phyloP scores from a whole-genome alignment of 495 filamentous ascomycete species.

The Xylaria acuta region DNA sequence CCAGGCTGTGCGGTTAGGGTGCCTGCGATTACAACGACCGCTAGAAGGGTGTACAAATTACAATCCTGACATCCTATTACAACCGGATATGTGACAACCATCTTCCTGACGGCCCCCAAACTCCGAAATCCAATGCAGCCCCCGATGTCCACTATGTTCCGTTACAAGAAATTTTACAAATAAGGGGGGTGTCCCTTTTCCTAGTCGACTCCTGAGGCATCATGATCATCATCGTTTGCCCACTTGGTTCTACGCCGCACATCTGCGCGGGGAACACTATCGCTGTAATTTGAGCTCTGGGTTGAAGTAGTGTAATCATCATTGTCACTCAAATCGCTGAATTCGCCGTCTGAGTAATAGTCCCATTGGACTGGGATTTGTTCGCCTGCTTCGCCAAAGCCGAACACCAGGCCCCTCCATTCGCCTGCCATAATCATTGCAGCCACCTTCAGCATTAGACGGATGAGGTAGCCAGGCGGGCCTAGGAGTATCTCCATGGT shows the following conservation, averaged over 20 bases:
- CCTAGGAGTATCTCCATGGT: constrained; percentile 76
- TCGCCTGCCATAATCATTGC: constrained; percentile 72
- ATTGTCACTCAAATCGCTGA: constrained; percentile 42
- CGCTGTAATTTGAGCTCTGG: constrained; percentile 6
- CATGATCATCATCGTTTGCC: neutral
- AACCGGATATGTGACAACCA: neutral
- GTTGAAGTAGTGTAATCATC: constrained; percentile 10
- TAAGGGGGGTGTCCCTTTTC: neutral
- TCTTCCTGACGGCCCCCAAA: constrained; percentile 7
- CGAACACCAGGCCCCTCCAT: constrained; percentile 58
- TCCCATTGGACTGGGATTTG: constrained; percentile 63
- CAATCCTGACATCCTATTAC: constrained; percentile 14
- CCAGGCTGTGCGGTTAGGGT: neutral
- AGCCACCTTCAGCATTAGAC: constrained; percentile 79
- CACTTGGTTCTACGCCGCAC: constrained; percentile 12
- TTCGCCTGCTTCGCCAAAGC: constrained; percentile 55
- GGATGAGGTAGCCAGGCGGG: constrained; percentile 75
- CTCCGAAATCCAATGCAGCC: constrained; percentile 20
- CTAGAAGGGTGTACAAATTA: constrained; percentile 5
- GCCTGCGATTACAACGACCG: neutral
- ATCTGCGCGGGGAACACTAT: neutral
- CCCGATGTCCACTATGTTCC: neutral
- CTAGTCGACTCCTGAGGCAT: constrained; percentile 16
- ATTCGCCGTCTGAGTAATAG: constrained; percentile 55
- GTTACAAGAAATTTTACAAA: constrained; percentile 15